Evolutionary conservation across 768 basidiomycete species (phyloP).

Genomic region (Tulasnella sp.): DNA sequence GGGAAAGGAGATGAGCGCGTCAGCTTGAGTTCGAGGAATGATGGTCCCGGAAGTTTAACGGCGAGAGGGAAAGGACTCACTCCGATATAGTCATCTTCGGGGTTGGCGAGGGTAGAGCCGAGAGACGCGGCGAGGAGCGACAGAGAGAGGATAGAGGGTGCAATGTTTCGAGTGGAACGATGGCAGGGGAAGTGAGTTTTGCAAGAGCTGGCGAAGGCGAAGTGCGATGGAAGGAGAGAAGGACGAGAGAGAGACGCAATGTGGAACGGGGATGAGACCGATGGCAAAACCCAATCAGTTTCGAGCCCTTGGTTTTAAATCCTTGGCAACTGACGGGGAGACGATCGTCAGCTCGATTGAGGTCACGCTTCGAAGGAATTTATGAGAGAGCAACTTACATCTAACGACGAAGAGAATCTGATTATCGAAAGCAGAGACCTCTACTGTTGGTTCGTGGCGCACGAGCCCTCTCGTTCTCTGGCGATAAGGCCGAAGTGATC

Average conservation of each 20-base stretch:
- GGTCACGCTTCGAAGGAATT: background rate
- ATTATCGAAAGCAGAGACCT: no score
- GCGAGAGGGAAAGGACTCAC: background rate
- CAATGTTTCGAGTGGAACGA: background rate
- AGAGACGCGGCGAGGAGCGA: slow-evolving; percentile 15
- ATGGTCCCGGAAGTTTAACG: background rate
- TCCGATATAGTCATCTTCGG: background rate
- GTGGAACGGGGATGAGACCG: background rate
- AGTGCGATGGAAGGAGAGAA: background rate
- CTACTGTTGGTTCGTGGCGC: no score
- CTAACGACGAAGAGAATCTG: no score
- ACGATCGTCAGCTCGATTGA: background rate
- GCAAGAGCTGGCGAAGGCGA: background rate
- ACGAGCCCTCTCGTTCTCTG: no score
- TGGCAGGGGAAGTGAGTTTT: background rate
- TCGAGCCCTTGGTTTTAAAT: background rate
- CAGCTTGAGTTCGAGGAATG: background rate
- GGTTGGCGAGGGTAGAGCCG: background rate
- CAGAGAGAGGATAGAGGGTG: slow-evolving; percentile 1
- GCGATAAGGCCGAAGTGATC: no score
- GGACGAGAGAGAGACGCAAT: background rate
- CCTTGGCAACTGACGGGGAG: background rate
- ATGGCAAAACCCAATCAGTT: background rate
- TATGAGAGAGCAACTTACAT: background rate
- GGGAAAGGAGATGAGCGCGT: background rate